phyloP scores from a whole-genome alignment of 768 basidiomycete genomes.

The Termitomyces sp. region DNA sequence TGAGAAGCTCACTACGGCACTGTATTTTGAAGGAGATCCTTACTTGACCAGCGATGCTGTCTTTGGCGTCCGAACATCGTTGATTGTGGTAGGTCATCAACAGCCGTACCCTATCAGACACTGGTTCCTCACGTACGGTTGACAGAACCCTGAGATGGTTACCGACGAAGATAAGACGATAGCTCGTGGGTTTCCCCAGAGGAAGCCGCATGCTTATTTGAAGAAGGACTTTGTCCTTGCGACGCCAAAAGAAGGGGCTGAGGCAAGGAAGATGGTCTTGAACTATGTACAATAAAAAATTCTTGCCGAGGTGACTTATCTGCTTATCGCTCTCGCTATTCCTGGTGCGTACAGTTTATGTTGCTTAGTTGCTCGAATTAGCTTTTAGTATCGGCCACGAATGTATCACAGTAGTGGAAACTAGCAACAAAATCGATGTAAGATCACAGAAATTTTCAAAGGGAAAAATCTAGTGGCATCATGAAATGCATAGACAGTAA shows the following conservation, averaged over 20 bases:
- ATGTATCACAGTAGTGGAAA: background rate
- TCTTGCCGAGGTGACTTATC: background rate
- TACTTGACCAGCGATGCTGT: conserved; percentile 71
- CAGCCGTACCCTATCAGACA: background rate
- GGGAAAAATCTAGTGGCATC: background rate
- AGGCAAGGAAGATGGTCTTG: conserved; percentile 23
- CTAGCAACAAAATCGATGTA: background rate
- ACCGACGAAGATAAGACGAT: conserved; percentile 51
- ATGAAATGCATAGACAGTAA: too few relatives aligned
- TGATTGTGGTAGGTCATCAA: conserved; percentile 59
- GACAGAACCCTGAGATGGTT: conserved; percentile 50
- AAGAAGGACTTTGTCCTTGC: conserved; percentile 41
- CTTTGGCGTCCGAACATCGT: conserved; percentile 77
- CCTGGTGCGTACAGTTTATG: background rate
- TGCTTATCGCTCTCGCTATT: background rate
- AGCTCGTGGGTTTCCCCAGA: conserved; percentile 48
- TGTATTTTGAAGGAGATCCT: conserved; percentile 70
- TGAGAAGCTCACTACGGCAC: conserved; percentile 67
- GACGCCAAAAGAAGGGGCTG: conserved; percentile 33
- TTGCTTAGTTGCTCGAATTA: background rate
- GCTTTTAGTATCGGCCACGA: background rate
- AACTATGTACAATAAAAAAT: background rate
- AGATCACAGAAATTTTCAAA: background rate
- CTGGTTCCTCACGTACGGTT: background rate
- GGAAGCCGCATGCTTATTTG: conserved; percentile 34